Percentiles rank a stretch among this genome's conserved stretches.
Evolutionary conservation across 441 rosid species (phyloP).

Genomic region (Hura crepitans): DNA sequence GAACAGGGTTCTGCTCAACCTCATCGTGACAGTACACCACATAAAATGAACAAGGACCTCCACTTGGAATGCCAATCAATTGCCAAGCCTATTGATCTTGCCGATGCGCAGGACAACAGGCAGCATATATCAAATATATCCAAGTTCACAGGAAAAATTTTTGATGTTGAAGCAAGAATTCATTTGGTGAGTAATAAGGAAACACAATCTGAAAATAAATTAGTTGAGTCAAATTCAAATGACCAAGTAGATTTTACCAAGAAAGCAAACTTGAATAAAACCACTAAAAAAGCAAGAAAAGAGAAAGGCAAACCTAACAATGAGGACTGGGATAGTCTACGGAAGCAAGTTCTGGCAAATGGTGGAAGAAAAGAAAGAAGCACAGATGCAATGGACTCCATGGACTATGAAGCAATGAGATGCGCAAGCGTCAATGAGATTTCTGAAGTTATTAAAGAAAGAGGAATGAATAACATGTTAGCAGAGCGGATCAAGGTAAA

Average conservation of each 20-base stretch:
- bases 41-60: constrained; percentile 32
- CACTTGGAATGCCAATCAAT: constrained; percentile 31
- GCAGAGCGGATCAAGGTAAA: constrained; percentile 88
- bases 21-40: constrained; percentile 26
- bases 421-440: constrained; percentile 47
- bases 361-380: constrained; percentile 50
- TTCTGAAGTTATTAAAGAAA: constrained; percentile 63
- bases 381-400: constrained; percentile 58
- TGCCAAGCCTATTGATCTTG: constrained; percentile 29
- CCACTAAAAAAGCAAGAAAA: constrained; percentile 43
- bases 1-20: constrained; percentile 33
- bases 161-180: constrained; percentile 32
- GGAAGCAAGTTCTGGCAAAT: constrained; percentile 47
- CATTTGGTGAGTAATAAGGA: constrained; percentile 30
- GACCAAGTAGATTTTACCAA: constrained; percentile 31
- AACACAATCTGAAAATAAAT: constrained; percentile 28
- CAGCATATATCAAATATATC: constrained; percentile 32
- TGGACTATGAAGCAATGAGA: constrained; percentile 88
- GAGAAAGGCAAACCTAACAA: constrained; percentile 33
- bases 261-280: constrained; percentile 31
- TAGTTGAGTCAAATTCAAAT: constrained; percentile 34
- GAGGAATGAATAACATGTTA: constrained; percentile 95
- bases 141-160: constrained; percentile 30
- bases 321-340: constrained; percentile 77
- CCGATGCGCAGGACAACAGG: constrained; percentile 29